Evolutionary conservation across 2,329 filamentous ascomycete species (phyloP), one percentile per base, ranked within the genome.

Genomic region (Aphanoascus verrucosus): DNA sequence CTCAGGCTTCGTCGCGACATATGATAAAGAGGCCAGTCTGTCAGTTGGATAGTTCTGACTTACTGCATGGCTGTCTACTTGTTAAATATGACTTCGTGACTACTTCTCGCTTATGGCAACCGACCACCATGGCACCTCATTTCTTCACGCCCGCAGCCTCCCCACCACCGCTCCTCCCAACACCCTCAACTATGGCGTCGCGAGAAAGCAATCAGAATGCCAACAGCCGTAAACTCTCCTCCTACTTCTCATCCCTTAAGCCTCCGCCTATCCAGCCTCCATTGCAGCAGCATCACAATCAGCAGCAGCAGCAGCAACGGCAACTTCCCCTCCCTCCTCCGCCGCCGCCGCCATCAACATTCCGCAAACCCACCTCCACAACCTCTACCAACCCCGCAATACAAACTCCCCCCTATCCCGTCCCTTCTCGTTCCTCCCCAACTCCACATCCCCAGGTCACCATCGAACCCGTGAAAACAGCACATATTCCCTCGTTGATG

Each of bases 401-500:
- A 62, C 48, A 63, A 61, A 53, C 60, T 60, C 35, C 63, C 60
- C 55, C 56, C 57, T 52, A 55, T 59, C 19, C 63, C 59, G 19
- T 52, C 28, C 5, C 46, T 40, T 49, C 51, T 20, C 52, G 37
- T 8, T 51, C 58, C 49, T 59, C 64, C 58, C 56, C 62, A 52
- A 67, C 71, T 54, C 63, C 67, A 53, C 69, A 72, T 53, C 67
- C 74, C 8, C 76, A 80, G 58, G 73, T 82, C 56, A 72, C 75
- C 20, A 67, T 84, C 45, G 70, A 75, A 2, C 67, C 74, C 2
- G 71, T 82, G 49, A 74, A 72, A n/a, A 71, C 72, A 35, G 70
- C 71, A 20, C 75, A 80, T 61, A 70, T 84, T 37, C 72, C 75
- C 17, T 74, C 75, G 6, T 73, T 82, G 63, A 77, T 76, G 60